phyloP scores from a whole-genome alignment of 371 early-diverging fungal species.

The Mortierella sp. region DNA sequence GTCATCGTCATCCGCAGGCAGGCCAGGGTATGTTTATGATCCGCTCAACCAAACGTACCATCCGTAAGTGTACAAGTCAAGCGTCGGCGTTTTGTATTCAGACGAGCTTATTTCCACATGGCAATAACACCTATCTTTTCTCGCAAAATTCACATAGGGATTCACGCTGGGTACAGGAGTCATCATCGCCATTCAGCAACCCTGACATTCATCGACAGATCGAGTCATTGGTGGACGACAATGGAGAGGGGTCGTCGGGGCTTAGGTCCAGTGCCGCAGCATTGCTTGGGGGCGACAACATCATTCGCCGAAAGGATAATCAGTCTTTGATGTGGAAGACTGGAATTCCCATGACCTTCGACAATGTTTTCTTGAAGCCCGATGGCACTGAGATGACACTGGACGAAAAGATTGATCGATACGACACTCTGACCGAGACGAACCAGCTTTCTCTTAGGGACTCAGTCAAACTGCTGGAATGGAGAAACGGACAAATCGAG shows the following conservation, averaged over 20 bases:
- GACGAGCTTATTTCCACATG: background rate
- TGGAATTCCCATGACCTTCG: constrained; percentile 32
- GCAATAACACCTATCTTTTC: background rate
- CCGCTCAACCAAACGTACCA: constrained; percentile 32
- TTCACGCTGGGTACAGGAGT: constrained; percentile 29
- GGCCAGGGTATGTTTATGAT: constrained; percentile 32
- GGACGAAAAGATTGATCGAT: constrained; percentile 29
- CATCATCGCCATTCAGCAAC: constrained; percentile 18
- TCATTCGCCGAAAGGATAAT: constrained; percentile 19
- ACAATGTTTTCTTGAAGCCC: constrained; percentile 32
- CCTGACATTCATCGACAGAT: background rate
- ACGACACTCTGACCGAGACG: constrained; percentile 14
- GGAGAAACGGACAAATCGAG: constrained; percentile 21
- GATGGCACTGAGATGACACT: constrained; percentile 34
- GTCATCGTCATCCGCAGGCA: constrained; percentile 16
- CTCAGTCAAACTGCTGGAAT: constrained; percentile 14
- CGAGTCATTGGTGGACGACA: constrained; percentile 11
- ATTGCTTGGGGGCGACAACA: constrained; percentile 1
- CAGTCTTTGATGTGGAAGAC: constrained; percentile 32
- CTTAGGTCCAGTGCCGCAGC: constrained; percentile 1
- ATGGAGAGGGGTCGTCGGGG: constrained; percentile 39
- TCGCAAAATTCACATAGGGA: constrained; percentile 15
- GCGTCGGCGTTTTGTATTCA: background rate
- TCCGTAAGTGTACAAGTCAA: constrained; percentile 18
- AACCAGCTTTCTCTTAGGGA: constrained; percentile 27